These are phyloP conservation scores for Harringtonia lauricola DNA, from an alignment of 2,329 filamentous ascomycete species.

Conservation along the genomic window DNA sequence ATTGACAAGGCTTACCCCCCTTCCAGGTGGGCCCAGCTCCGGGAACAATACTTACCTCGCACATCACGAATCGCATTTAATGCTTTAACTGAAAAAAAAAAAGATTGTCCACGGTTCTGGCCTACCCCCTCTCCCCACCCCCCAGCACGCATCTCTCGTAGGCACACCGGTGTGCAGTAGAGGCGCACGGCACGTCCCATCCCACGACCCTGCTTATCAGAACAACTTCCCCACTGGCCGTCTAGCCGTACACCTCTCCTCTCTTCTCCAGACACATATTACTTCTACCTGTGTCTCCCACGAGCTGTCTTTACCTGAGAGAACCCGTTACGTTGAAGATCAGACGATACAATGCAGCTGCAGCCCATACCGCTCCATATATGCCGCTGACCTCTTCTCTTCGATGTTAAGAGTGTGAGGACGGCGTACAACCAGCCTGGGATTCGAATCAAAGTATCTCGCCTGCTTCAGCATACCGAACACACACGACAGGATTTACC, in stretches of 20 bases:
- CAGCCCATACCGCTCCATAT: conserved; percentile 17
- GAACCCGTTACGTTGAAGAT: conserved; percentile 20
- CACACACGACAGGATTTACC: background rate
- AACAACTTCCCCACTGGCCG: no score
- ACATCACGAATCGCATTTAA: conserved; percentile 34
- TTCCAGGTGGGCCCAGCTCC: conserved; percentile 17
- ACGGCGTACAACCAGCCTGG: conserved; percentile 4
- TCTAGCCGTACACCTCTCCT: background rate
- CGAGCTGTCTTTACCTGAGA: background rate
- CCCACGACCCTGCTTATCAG: no score
- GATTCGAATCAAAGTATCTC: conserved; percentile 15
- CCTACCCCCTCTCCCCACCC: background rate
- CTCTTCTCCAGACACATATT: background rate
- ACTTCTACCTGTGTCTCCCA: background rate
- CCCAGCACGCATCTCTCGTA: no score
- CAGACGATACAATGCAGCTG: conserved; percentile 37
- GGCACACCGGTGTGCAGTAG: no score
- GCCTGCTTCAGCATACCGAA: conserved; percentile 6
- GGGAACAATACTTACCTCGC: conserved; percentile 37
- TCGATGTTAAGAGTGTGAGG: conserved; percentile 1
- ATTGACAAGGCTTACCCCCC: conserved; percentile 24
- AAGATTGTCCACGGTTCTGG: conserved; percentile 21
- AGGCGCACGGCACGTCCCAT: no score
- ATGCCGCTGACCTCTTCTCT: conserved; percentile 13
- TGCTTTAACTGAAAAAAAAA: conserved; percentile 34